Conservation (phyloP, 305 asterid genomes). For the Euphrasia arctica region DNA sequence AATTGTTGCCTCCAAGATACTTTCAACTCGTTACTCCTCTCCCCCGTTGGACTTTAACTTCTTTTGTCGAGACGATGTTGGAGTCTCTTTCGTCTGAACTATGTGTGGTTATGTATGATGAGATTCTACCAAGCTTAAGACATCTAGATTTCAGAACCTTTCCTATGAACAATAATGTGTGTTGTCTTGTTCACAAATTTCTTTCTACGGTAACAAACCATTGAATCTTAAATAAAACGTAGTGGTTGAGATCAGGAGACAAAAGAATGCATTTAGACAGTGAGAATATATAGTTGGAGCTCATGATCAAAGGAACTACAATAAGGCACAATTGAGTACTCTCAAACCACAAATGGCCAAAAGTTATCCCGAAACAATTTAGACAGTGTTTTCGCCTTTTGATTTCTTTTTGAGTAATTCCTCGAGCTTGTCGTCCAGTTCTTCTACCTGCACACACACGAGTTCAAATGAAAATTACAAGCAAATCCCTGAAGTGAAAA, state of each 20-base stretch:
- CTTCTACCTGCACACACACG: constrained; percentile 31
- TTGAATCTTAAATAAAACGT: too few relatives aligned
- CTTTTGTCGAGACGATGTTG: constrained; percentile 22
- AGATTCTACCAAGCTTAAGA: neutral
- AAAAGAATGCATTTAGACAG: too few relatives aligned
- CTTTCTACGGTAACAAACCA: neutral
- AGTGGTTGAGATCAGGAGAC: too few relatives aligned
- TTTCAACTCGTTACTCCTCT: constrained; percentile 32
- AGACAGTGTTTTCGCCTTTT: constrained; percentile 17
- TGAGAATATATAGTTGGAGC: too few relatives aligned
- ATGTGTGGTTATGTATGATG: too few relatives aligned
- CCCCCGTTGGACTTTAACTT: constrained; percentile 34
- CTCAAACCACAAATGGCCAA: too few relatives aligned
- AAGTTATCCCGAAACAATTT: too few relatives aligned
- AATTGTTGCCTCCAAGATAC: constrained; percentile 33
- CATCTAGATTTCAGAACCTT: too few relatives aligned
- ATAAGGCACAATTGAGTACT: too few relatives aligned
- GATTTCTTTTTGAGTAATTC: constrained; percentile 28
- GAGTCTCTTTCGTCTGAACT: neutral
- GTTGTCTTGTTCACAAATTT: neutral
- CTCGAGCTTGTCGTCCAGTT: constrained; percentile 40
- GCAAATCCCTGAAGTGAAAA: too few relatives aligned
- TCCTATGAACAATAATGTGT: neutral
- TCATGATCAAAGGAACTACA: too few relatives aligned
- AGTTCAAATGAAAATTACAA: neutral